Base-by-base conservation (phyloP, 352 stramenopile species). In the Phytophthora pisi region DNA sequence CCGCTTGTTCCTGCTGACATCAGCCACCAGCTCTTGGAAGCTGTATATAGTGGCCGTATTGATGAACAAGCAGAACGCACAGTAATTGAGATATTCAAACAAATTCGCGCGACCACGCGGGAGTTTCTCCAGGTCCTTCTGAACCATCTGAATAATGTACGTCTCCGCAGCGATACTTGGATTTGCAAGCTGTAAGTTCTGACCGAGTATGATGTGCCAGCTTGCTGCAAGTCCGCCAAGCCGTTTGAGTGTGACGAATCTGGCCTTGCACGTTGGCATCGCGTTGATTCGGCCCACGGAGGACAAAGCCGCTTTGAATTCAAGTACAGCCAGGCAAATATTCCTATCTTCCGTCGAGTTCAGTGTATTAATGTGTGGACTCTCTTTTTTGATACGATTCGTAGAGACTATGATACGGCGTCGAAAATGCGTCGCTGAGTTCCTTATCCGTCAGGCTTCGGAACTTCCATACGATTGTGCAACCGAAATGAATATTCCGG, bases 101-200 rank as follows among this genome's bases (percentile, higher is more conserved):
- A 77, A 18, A 64, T 89, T 16, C 67, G 51, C 26, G 68, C 70
- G 3, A 64, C 52, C 5, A 81, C 60, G 3, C 70, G 78, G 10
- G 75, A 88, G 24, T 83, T 88, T 20, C 61, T 91, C 9, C 70
- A 80, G 49, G 56, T 86, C 2, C 78, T 89, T 15, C 54, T 91
- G 7, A 55, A 72, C 6, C 80, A 91, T 65, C 53, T 88, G 5
- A 67, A 78, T 43, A 69, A 77, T 40, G 82, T 91, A 66, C 46
- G 74, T 54, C 10, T 38, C 43, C 4, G 16, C 5, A 20, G 10
- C 15, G 26, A 30, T 20, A 20, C 38, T 20, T 23, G 5, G 5
- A 46, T 46, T 20, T 23, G 10, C 16, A 46, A 46, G 40, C 16
- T 23, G 13, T 11, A 42, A 42, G 6, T 11, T 4, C 38, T 46